A percentile compares a stretch with the other conserved stretches of the same genome.
Conservation (phyloP, 768 basidiomycete species). For the Termitomyces sp. region DNA sequence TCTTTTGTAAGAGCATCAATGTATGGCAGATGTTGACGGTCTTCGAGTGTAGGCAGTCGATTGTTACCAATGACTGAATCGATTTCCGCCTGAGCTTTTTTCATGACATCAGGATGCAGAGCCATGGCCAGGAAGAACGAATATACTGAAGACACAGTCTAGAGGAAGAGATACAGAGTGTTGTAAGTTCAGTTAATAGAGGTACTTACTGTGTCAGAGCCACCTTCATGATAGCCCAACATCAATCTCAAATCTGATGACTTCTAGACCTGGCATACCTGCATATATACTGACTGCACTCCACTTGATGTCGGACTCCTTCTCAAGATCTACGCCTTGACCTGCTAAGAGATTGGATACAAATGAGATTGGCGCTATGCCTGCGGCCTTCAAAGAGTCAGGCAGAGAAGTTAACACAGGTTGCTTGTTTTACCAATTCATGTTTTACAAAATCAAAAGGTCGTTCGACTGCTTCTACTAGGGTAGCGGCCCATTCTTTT, state of each 20-base stretch:
- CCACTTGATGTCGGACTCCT: background rate
- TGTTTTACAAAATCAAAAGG: slow-evolving; percentile 55
- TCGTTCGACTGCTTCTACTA: slow-evolving; percentile 45
- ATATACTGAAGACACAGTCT: background rate
- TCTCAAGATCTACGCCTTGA: background rate
- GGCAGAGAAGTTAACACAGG: background rate
- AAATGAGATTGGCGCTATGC: background rate
- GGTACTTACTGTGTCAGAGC: background rate
- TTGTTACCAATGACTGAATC: background rate
- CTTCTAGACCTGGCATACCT: background rate
- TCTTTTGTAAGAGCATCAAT: background rate
- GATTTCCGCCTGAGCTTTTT: background rate
- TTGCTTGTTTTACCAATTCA: slow-evolving; percentile 39
- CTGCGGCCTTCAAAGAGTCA: background rate
- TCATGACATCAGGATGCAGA: background rate
- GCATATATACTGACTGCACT: background rate
- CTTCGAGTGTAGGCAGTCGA: background rate
- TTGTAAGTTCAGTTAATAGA: background rate
- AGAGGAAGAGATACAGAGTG: background rate
- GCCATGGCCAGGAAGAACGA: background rate
- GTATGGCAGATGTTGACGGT: background rate
- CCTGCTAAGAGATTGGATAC: background rate
- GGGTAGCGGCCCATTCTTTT: slow-evolving; percentile 41
- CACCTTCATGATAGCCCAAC: background rate
- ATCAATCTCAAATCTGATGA: background rate